Evolutionary conservation across 148 eudicot species (phyloP).

Genomic region (Pharnaceum exiguum): DNA sequence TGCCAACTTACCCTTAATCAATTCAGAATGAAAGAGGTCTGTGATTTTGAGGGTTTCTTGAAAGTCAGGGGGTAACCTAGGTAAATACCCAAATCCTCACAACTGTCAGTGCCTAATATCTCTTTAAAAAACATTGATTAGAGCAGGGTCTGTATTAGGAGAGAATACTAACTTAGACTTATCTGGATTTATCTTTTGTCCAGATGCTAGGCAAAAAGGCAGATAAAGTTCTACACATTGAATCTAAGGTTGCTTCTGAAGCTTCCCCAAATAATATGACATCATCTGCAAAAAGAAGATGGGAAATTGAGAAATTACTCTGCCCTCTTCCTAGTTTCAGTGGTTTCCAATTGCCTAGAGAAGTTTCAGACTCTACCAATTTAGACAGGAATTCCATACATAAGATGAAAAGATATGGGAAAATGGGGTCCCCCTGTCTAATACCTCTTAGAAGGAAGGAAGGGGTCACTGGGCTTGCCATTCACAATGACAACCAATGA

Average conservation of each 20-base stretch:
- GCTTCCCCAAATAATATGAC: background rate
- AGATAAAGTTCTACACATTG: background rate
- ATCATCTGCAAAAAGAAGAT: background rate
- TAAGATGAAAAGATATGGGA: background rate
- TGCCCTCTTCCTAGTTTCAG: background rate
- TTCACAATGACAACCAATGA: background rate
- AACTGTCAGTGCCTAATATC: background rate
- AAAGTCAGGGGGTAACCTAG: background rate
- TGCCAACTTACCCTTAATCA: background rate
- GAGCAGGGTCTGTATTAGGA: background rate
- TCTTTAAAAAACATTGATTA: background rate
- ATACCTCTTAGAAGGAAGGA: background rate
- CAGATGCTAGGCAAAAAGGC: background rate
- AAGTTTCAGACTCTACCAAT: background rate
- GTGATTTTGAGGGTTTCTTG: too few species aligned
- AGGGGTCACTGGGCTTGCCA: background rate
- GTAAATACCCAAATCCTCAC: background rate
- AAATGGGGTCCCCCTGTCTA: background rate
- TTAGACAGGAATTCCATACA: background rate
- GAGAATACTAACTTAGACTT: background rate
- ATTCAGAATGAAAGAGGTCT: background rate
- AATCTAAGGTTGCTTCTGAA: background rate
- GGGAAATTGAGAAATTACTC: background rate
- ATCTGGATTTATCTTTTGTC: background rate
- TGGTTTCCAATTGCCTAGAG: background rate